These are phyloP conservation scores for Fusarium sp. DNA, from an alignment of 2,329 filamentous ascomycete genomes.

Conservation along the genomic window DNA sequence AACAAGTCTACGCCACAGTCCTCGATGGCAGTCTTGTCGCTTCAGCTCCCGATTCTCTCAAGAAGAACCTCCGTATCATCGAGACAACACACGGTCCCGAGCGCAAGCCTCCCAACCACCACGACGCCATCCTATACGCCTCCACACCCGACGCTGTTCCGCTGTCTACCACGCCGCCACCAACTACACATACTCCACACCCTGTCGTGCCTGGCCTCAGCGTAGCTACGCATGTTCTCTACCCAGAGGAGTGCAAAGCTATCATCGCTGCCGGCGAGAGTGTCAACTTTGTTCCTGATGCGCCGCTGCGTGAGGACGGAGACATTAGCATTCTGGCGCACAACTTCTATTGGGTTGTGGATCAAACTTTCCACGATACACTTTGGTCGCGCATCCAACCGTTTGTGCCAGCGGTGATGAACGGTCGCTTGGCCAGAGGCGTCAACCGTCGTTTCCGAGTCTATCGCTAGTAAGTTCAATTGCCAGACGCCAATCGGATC, in stretches of 20 bases:
- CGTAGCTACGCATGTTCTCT: conserved; percentile 69
- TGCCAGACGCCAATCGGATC: too few relatives aligned
- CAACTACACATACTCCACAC: conserved; percentile 67
- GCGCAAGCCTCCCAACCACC: conserved; percentile 75
- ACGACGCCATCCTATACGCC: conserved; percentile 73
- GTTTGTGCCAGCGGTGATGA: conserved; percentile 66
- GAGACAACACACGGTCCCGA: conserved; percentile 69
- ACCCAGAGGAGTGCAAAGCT: conserved; percentile 69
- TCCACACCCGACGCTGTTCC: conserved; percentile 67
- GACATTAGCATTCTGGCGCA: conserved; percentile 74
- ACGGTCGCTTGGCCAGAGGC: conserved; percentile 68
- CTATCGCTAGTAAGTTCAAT: conserved; percentile 66
- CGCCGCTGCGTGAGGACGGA: conserved; percentile 72
- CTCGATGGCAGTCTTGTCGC: conserved; percentile 66
- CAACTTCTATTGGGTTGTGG: conserved; percentile 79
- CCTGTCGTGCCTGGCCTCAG: conserved; percentile 71
- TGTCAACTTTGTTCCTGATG: conserved; percentile 74
- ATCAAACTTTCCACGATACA: conserved; percentile 69
- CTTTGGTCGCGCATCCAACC: conserved; percentile 71
- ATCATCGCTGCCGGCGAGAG: conserved; percentile 75
- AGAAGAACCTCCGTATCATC: conserved; percentile 64
- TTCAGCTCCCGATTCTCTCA: conserved; percentile 51
- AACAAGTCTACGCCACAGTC: conserved; percentile 66
- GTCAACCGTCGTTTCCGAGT: conserved; percentile 77
- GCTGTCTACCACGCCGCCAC: conserved; percentile 57